A percentile compares a stretch with the other conserved stretches of the same genome.
phyloP scores from a whole-genome alignment of 2,329 filamentous ascomycete genomes.

The Lizonia empirigonia region DNA sequence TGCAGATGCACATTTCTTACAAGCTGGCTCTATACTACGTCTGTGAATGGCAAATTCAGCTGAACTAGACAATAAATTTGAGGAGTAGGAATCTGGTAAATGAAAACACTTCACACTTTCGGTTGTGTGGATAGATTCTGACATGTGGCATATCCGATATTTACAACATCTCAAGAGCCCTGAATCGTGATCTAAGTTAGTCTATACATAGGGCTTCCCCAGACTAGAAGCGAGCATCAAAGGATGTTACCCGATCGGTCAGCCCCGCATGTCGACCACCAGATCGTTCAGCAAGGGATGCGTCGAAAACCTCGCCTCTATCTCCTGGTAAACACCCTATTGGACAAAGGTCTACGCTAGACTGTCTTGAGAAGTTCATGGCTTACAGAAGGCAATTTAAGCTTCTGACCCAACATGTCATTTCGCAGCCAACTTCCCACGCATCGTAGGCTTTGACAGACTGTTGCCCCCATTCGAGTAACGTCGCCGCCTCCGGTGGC shows the following conservation, averaged over 20 bases:
- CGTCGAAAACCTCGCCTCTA: neutral
- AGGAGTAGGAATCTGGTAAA: neutral
- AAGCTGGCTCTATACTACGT: no score
- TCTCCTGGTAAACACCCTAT: neutral
- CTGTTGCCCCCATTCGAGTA: neutral
- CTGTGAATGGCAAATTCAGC: no score
- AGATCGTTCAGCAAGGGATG: slow-evolving; percentile 14
- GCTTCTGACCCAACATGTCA: slow-evolving; percentile 8
- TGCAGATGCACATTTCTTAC: no score
- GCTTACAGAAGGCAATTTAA: neutral
- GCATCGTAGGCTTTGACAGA: neutral
- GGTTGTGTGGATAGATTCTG: neutral
- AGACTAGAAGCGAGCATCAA: neutral
- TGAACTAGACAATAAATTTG: no score
- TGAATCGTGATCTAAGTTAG: no score
- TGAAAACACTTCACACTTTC: neutral
- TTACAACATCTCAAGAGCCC: no score
- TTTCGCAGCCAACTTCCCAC: neutral
- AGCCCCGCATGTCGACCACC: neutral
- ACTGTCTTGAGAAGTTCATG: neutral
- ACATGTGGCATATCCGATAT: no score
- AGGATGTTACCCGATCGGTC: neutral
- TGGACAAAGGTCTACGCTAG: neutral
- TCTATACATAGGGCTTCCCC: slow-evolving; percentile 1
- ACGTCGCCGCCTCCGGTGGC: neutral